Evolutionary conservation across 2,329 filamentous ascomycete species (phyloP).

Genomic region (Alternaria dauci): DNA sequence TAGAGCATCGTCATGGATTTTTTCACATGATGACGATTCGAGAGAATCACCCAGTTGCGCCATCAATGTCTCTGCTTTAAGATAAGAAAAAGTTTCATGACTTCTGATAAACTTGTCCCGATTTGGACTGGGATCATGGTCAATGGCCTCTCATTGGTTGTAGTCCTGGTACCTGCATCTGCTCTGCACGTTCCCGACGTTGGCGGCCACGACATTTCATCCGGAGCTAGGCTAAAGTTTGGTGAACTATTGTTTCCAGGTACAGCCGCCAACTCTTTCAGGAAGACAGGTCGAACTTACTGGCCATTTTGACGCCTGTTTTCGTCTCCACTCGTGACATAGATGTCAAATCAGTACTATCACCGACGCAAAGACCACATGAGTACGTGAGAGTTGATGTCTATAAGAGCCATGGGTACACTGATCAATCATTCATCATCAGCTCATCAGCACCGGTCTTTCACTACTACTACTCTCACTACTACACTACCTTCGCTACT

Average conservation of each 20-base stretch:
- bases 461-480: slow-evolving; percentile 13
- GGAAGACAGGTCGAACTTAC: slow-evolving; percentile 11
- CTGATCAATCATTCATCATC: slow-evolving; percentile 8
- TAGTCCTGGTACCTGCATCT: slow-evolving; percentile 10
- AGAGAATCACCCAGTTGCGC: background rate
- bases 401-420: slow-evolving; percentile 11
- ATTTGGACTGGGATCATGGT: background rate
- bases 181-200: slow-evolving; percentile 14
- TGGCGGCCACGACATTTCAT: slow-evolving; percentile 11
- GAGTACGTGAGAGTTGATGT: slow-evolving; percentile 2
- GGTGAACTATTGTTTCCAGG: slow-evolving; percentile 13
- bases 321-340: slow-evolving; percentile 13
- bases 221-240: slow-evolving; percentile 17
- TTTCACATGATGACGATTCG: background rate
- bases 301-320: background rate
- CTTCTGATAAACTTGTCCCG: background rate
- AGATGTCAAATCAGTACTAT: slow-evolving; percentile 10
- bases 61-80: background rate
- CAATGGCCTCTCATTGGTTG: slow-evolving; percentile 2
- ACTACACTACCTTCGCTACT: background rate
- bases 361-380: slow-evolving; percentile 1
- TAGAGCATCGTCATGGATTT: background rate
- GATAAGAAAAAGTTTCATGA: background rate
- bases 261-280: slow-evolving; percentile 10
- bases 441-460: slow-evolving; percentile 11